Evolutionary conservation across 2,329 filamentous ascomycete genomes (phyloP).

Genomic region (Ploettnerulaceae sp.): DNA sequence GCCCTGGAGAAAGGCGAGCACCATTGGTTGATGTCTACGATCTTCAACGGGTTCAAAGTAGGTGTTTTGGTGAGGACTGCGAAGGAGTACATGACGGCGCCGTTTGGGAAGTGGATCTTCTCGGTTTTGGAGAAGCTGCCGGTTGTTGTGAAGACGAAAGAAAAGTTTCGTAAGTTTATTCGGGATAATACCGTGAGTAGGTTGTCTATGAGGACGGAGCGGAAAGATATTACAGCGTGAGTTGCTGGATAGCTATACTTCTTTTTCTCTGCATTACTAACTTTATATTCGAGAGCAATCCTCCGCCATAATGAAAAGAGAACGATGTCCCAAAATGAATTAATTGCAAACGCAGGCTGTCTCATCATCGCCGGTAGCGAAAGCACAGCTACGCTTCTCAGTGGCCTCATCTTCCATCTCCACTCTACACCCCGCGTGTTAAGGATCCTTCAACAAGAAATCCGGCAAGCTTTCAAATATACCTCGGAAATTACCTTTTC

Average conservation of each 20-base stretch:
- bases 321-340: background rate
- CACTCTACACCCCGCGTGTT: background rate
- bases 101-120: background rate
- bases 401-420: background rate
- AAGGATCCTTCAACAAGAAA: background rate
- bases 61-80: background rate
- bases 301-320: background rate
- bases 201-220: background rate
- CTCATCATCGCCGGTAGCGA: constrained; percentile 6
- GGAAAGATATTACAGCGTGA: background rate
- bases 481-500: background rate
- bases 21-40: background rate
- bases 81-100: constrained; percentile 2
- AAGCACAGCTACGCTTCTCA: constrained; percentile 4
- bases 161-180: background rate
- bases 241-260: background rate
- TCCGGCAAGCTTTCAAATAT: background rate
- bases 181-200: background rate
- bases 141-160: background rate
- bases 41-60: background rate
- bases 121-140: background rate
- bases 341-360: background rate
- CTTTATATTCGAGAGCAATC: background rate
- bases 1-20: background rate
- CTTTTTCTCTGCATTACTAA: background rate